These are phyloP conservation scores for Phytophthora idaei DNA, from an alignment of 352 stramenopile species.

Conservation along the genomic window DNA sequence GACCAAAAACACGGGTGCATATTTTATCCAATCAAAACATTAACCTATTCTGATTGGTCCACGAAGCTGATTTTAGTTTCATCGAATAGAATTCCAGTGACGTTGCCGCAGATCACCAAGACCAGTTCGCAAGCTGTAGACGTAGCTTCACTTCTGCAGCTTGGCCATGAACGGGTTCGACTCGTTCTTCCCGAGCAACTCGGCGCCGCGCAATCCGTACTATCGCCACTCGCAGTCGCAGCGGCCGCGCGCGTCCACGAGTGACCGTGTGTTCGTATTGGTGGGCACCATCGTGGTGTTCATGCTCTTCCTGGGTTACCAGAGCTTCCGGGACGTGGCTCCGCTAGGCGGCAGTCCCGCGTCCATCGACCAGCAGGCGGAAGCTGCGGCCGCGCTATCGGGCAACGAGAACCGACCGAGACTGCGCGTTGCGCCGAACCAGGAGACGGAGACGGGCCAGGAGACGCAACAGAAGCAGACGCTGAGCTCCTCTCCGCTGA, in stretches of 20 bases:
- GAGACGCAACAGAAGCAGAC: slow-evolving; percentile 16
- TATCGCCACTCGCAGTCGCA: slow-evolving; percentile 70
- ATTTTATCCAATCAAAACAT: slow-evolving; percentile 24
- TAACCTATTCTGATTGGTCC: slow-evolving; percentile 5
- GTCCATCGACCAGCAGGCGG: slow-evolving; percentile 44
- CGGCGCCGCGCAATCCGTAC: slow-evolving; percentile 75
- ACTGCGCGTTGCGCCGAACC: slow-evolving; percentile 42
- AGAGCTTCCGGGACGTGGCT: slow-evolving; percentile 37
- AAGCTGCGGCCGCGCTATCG: slow-evolving; percentile 36
- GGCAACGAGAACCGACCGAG: slow-evolving; percentile 36
- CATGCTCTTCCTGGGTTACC: slow-evolving; percentile 64
- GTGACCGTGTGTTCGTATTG: slow-evolving; percentile 66
- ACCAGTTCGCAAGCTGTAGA: not conserved
- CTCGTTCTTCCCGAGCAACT: slow-evolving; percentile 70
- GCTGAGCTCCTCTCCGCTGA: slow-evolving; percentile 50
- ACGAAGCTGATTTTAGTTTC: slow-evolving; percentile 6
- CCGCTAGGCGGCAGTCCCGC: slow-evolving; percentile 1
- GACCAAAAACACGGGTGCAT: slow-evolving; percentile 2
- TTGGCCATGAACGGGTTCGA: slow-evolving; percentile 63
- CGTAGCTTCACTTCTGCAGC: slow-evolving; percentile 1
- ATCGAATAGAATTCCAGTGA: slow-evolving; percentile 17
- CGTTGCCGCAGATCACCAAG: not conserved
- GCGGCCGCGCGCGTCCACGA: slow-evolving; percentile 36
- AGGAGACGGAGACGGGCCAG: slow-evolving; percentile 2
- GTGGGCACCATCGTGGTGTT: slow-evolving; percentile 73